phyloP scores from a whole-genome alignment of 352 stramenopile species.

The Thraustochytrium sp. region DNA sequence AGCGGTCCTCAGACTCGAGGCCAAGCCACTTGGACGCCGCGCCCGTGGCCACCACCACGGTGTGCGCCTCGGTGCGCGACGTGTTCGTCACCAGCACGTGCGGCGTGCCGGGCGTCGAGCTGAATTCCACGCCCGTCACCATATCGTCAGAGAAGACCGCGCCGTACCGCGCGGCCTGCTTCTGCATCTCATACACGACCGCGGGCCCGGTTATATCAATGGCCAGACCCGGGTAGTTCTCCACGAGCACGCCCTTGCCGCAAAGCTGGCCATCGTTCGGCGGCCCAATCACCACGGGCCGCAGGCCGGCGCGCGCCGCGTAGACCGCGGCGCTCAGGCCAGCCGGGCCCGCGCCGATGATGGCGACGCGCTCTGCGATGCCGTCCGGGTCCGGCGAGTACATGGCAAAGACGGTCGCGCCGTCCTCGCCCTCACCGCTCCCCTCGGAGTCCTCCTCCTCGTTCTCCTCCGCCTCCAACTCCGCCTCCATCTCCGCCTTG shows the following conservation, averaged over 20 bases:
- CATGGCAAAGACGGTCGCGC: not conserved
- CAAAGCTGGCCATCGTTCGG: constrained; percentile 64
- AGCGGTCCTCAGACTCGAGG: constrained; percentile 60
- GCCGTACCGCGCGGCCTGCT: constrained; percentile 61
- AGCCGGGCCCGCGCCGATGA: constrained; percentile 64
- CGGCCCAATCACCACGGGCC: constrained; percentile 58
- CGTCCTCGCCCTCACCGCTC: constrained; percentile 6
- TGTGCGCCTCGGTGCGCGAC: constrained; percentile 51
- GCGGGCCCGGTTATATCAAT: constrained; percentile 58
- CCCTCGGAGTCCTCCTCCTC: constrained; percentile 52
- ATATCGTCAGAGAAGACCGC: constrained; percentile 61
- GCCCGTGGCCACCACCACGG: constrained; percentile 66
- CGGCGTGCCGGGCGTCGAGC: constrained; percentile 50
- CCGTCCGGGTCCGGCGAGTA: not conserved
- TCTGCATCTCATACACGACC: constrained; percentile 61
- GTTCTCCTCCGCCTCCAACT: too few relatives aligned
- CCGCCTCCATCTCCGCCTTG: not conserved
- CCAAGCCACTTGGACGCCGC: constrained; percentile 64
- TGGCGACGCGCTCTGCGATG: constrained; percentile 53
- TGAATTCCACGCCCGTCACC: constrained; percentile 57
- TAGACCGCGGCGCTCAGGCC: constrained; percentile 64
- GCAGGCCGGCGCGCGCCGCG: constrained; percentile 58
- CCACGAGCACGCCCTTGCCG: constrained; percentile 62
- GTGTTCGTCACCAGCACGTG: constrained; percentile 19
- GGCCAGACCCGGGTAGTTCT: constrained; percentile 63